Evolutionary conservation across 495 filamentous ascomycete species (phyloP).

Genomic region (Hypoxylon perforatum): DNA sequence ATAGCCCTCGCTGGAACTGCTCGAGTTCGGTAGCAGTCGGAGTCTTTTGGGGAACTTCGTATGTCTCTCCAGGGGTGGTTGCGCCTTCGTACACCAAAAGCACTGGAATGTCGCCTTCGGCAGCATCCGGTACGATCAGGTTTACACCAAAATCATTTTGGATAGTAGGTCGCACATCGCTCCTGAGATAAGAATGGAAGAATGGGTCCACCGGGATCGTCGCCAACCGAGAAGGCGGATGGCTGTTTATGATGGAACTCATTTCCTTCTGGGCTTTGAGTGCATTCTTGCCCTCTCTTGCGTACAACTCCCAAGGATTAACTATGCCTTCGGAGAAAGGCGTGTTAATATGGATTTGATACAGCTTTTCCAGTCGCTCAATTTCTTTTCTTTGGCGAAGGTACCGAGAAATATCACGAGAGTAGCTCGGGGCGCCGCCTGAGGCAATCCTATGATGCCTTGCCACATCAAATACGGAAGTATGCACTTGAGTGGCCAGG

Average conservation of each 20-base stretch:
- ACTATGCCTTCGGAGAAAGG: slow-evolving; percentile 69
- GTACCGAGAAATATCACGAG: slow-evolving; percentile 85
- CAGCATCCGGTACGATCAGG: slow-evolving; percentile 75
- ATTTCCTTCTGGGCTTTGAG: slow-evolving; percentile 85
- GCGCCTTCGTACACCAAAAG: slow-evolving; percentile 87
- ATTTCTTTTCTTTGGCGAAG: slow-evolving; percentile 80
- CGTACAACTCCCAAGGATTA: slow-evolving; percentile 86
- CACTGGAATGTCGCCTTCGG: slow-evolving; percentile 67
- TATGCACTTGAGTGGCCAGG: slow-evolving; percentile 83
- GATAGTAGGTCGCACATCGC: slow-evolving; percentile 69
- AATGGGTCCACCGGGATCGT: slow-evolving; percentile 83
- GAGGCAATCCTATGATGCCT: slow-evolving; percentile 79
- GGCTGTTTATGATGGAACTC: slow-evolving; percentile 78
- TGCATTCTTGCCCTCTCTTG: slow-evolving; percentile 82
- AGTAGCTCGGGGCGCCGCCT: slow-evolving; percentile 76
- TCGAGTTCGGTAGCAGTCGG: slow-evolving; percentile 69
- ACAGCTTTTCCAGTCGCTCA: slow-evolving; percentile 77
- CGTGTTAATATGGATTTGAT: slow-evolving; percentile 83
- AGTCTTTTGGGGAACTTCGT: slow-evolving; percentile 71
- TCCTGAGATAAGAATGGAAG: slow-evolving; percentile 81
- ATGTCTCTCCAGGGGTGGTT: slow-evolving; percentile 63
- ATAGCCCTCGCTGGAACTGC: slow-evolving; percentile 74
- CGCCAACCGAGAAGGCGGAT: slow-evolving; percentile 79
- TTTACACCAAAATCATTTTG: slow-evolving; percentile 82
- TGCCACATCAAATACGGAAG: slow-evolving; percentile 79